A percentile compares a stretch with the other conserved stretches of the same genome.
Evolutionary conservation across 768 basidiomycete species (phyloP).

Genomic region (Auricularia cornea): DNA sequence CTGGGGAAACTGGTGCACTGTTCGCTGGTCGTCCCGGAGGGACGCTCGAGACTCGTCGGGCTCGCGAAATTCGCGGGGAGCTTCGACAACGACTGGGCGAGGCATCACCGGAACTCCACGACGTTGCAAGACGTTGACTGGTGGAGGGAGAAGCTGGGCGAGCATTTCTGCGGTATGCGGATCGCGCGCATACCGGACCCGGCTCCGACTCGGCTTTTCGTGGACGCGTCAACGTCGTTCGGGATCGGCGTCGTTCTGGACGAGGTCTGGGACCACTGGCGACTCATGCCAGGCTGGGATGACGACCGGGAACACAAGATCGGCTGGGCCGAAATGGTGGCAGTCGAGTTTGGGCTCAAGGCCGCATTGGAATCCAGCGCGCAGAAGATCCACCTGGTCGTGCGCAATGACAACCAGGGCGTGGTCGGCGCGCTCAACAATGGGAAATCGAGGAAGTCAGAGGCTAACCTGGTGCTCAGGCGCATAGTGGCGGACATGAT

Average conservation of each 20-base stretch:
- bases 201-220: background rate
- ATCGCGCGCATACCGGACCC: background rate
- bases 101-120: too few species aligned
- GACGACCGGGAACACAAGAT: slow-evolving; percentile 19
- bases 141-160: too few species aligned
- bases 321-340: slow-evolving; percentile 39
- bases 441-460: slow-evolving; percentile 19
- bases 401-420: slow-evolving; percentile 28
- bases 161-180: too few species aligned
- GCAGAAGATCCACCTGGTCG: slow-evolving; percentile 7
- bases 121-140: too few species aligned
- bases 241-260: background rate
- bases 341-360: slow-evolving; percentile 33
- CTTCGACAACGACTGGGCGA: too few species aligned
- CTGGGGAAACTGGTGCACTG: too few species aligned
- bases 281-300: too few species aligned
- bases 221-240: background rate
- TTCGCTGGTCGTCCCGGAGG: too few species aligned
- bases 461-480: slow-evolving; percentile 23
- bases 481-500: slow-evolving; percentile 18
- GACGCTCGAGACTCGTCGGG: too few species aligned
- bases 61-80: too few species aligned
- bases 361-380: slow-evolving; percentile 17
- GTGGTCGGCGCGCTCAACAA: slow-evolving; percentile 22
- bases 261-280: too few species aligned